These are phyloP conservation scores for Eutrema yunnanense DNA, from an alignment of 345 rosid species.

Conservation along the genomic window DNA sequence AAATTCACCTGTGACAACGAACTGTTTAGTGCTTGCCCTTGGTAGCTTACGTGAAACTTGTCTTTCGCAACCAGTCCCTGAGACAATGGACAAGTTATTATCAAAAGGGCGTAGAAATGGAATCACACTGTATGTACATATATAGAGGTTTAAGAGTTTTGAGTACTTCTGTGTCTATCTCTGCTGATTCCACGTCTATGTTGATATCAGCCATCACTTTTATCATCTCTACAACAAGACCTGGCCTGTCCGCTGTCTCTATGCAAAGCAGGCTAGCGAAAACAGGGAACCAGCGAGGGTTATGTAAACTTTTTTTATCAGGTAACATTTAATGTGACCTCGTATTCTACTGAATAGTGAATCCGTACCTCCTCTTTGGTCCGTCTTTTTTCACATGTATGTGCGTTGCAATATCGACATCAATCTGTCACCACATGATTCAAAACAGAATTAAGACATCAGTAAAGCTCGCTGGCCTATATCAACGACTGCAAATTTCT, in stretches of 20 bases:
- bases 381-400: slow-evolving; percentile 73
- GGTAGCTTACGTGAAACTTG: slow-evolving; percentile 91
- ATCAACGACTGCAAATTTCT: background rate
- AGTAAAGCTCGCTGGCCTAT: background rate
- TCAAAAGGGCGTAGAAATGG: background rate
- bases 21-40: slow-evolving; percentile 70
- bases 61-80: slow-evolving; percentile 94
- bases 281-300: background rate
- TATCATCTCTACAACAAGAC: slow-evolving; percentile 82
- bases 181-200: slow-evolving; percentile 85
- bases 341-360: background rate
- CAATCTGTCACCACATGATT: slow-evolving; percentile 53
- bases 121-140: background rate
- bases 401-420: slow-evolving; percentile 82
- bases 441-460: background rate
- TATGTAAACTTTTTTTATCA: background rate
- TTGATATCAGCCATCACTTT: slow-evolving; percentile 75
- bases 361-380: slow-evolving; percentile 71
- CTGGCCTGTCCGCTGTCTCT: slow-evolving; percentile 96
- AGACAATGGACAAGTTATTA: background rate
- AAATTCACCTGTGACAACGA: slow-evolving; percentile 68
- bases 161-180: slow-evolving; percentile 85
- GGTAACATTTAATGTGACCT: background rate
- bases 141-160: background rate
- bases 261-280: slow-evolving; percentile 65